Conservation (phyloP, 345 rosid genomes). For the Acer yangbiense region DNA sequence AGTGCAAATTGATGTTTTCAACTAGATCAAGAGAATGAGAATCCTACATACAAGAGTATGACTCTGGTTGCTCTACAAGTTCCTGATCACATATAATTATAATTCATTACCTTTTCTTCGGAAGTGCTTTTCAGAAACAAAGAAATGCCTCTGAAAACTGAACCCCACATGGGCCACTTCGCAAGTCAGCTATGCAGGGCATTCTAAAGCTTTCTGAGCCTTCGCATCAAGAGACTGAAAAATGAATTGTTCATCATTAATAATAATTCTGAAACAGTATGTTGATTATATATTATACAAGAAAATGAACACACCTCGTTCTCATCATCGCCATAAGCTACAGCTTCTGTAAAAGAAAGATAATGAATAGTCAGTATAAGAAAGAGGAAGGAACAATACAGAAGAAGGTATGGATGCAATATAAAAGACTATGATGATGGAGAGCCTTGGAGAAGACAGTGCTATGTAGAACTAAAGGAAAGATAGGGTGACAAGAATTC, state of each 20-base stretch:
- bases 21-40: background rate
- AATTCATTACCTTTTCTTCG: constrained; percentile 68
- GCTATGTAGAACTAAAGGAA: background rate
- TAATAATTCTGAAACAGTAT: background rate
- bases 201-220: constrained; percentile 83
- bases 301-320: constrained; percentile 45
- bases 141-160: constrained; percentile 85
- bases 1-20: background rate
- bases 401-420: background rate
- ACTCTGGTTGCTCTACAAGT: background rate
- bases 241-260: constrained; percentile 29
- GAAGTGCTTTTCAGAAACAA: constrained; percentile 85
- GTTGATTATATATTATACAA: background rate
- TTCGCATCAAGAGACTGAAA: constrained; percentile 70
- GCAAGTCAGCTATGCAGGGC: constrained; percentile 85
- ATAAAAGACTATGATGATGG: background rate
- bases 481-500: background rate
- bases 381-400: background rate
- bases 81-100: background rate
- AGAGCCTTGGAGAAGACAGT: background rate
- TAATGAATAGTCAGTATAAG: constrained; percentile 21
- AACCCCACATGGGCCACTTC: constrained; percentile 69
- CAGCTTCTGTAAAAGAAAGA: constrained; percentile 64
- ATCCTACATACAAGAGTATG: background rate
- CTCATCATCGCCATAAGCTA: constrained; percentile 60